These are phyloP conservation scores for Anthracocystis setariae DNA, from an alignment of 1,284 basidiomycete species.

Conservation along the genomic window DNA sequence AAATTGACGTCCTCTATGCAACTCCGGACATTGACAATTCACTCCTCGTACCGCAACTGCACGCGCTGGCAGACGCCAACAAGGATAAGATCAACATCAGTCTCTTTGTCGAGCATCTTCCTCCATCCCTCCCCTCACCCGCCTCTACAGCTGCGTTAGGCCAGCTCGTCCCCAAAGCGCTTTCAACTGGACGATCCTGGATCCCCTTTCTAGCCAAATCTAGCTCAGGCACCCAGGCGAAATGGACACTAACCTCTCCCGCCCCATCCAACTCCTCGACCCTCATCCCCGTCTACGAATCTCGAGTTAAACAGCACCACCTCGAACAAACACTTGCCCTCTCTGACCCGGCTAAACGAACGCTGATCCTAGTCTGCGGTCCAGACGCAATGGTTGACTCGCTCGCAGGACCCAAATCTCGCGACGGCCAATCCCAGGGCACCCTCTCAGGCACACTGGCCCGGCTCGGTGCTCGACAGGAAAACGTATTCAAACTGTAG, in stretches of 20 bases:
- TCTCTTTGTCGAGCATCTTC: slow-evolving; percentile 30
- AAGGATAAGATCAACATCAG: slow-evolving; percentile 23
- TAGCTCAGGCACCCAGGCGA: neutral
- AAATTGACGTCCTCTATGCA: slow-evolving; percentile 45
- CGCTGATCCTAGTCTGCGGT: slow-evolving; percentile 43
- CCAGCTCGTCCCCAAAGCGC: slow-evolving; percentile 3
- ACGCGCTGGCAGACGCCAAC: slow-evolving; percentile 12
- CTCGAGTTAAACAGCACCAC: slow-evolving; percentile 34
- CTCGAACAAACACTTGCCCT: slow-evolving; percentile 8
- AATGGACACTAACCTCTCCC: neutral
- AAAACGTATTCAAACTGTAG: slow-evolving; percentile 54
- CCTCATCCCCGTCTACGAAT: slow-evolving; percentile 38
- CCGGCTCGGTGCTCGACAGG: slow-evolving; percentile 17
- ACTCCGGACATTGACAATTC: slow-evolving; percentile 20
- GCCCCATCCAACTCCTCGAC: slow-evolving; percentile 7
- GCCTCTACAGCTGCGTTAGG: slow-evolving; percentile 8
- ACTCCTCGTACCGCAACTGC: slow-evolving; percentile 43
- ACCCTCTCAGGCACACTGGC: slow-evolving; percentile 29
- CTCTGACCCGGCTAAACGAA: neutral
- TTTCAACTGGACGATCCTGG: slow-evolving; percentile 1
- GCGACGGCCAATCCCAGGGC: slow-evolving; percentile 43
- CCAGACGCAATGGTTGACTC: slow-evolving; percentile 48
- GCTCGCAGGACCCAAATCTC: slow-evolving; percentile 39
- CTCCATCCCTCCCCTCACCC: slow-evolving; percentile 4
- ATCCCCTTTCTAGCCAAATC: slow-evolving; percentile 9